Base-by-base conservation (phyloP, 495 filamentous ascomycete genomes). In the Elasticomyces elasticus region DNA sequence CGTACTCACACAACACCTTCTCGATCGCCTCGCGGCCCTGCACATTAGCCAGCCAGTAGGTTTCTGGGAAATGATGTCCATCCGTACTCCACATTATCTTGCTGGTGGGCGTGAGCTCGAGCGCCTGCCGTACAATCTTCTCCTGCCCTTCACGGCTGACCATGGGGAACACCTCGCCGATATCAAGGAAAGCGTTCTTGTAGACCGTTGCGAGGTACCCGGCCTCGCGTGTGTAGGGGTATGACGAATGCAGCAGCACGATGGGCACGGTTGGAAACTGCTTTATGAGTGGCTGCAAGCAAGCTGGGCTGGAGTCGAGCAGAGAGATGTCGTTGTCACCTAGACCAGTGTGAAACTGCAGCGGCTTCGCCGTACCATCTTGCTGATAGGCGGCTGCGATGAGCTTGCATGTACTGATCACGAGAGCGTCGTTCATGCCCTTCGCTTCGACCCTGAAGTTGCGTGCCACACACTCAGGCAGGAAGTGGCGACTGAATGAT, bases 11-110 rank as follows among this genome's bases (percentile, higher is more conserved):
- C 13, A 89, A 64, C 5, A 86, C 76, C 77, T 84, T 76, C 62
- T 85, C 78, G 30, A 94, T 69, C 9, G 78, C 85, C 51, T 88
- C 82, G 22, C 89, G 78, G 56, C 90, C 82, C 66, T 95, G 89
- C 49, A 74, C 74, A 49, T 85, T 82, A 15, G 87, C 86, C 31
- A 92, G 71, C 63, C 86, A 78, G 64, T 82, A 95, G 1, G 85
- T 87, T 66, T 95, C 89, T 0, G 89, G 85, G 56, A 87, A 87
- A 64, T 77, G 85, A 63, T 89, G 84, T 0, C 86, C 89, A 67
- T 94, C 88, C 0, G 85, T 89, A 55, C 86, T 89, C 83, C 87
- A 95, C 1, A 91, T 63, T 2, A 95, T 68, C 66, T 92, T 92
- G 54, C 78, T 81, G 24, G 75, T 78, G 0, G 89, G 89, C 35